Evolutionary conservation across 2,329 filamentous ascomycete genomes (phyloP), one percentile per base, ranked within the genome.

Genomic region (Aspergillus ruber): DNA sequence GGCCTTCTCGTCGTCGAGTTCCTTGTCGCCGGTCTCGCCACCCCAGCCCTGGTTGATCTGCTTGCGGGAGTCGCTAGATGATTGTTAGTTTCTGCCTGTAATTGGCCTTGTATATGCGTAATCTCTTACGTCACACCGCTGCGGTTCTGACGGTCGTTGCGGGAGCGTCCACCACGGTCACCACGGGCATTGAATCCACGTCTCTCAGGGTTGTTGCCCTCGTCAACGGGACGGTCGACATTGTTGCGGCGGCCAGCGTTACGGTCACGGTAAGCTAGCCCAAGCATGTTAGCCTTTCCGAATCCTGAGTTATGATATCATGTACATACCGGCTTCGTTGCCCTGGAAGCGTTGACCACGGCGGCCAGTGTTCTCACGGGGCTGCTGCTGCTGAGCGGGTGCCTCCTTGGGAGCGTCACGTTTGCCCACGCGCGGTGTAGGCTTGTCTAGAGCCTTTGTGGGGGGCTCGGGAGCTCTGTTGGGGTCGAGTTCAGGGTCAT

Each of bases 1-100:
- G 60, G 86, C 89, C 74, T 88, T 82, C 80, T 97, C 93, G 63
- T 97, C 93, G 66, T 86, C 86, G 74, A 86, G 83, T 75, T 94
- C 89, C 66, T 86, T 86, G 54, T 84, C 77, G 63, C 90, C 93
- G 66, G 88, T 86, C 60, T 80, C 79, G 65, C 82, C 84, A 62
- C 91, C 93, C 90, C 91, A 97, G 62, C 88, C 86, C 72, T 91
- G 87, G 66, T 83, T 86, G 68, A 86, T 59, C 62, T 74, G 70
- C 67, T 74, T 74, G 51, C 62, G 63, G 53, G 72, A 69, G 52
- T 69, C 66, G 52, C 72, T 74, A 47, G 32, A 47, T 20, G 4
- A 21, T 10, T 18, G 9, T 42, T 1, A 48, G 63, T 66, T 57
- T 18, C 32, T 53, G 44, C 25, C 35, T 42, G 42, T 42, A 25